Conservation (phyloP, 225 moss, liverwort and hornwort species). For the Polytrichum commune region DNA sequence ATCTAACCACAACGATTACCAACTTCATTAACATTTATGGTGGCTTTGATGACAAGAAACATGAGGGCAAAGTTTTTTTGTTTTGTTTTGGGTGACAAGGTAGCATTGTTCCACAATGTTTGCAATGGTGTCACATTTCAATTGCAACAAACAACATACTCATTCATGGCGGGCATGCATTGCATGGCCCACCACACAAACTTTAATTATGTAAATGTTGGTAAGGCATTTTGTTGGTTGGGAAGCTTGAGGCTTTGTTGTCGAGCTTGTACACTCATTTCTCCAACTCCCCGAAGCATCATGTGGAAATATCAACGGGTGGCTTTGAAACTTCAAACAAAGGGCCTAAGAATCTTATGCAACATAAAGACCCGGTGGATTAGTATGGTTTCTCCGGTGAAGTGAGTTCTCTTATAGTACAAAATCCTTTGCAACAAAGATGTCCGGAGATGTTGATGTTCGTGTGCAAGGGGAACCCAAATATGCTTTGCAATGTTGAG, state of each 20-base stretch:
- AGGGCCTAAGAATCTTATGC: not conserved
- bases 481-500: not conserved
- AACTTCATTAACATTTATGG: not conserved
- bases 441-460: not conserved
- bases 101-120: not conserved
- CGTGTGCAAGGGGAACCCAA: not conserved
- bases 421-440: not conserved
- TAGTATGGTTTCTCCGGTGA: not conserved
- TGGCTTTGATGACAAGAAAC: not conserved
- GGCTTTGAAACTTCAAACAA: not conserved
- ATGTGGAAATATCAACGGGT: not conserved
- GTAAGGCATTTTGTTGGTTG: not conserved
- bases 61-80: not conserved
- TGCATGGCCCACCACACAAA: not conserved
- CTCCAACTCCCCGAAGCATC: not conserved
- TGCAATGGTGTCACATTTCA: not conserved
- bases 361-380: not conserved
- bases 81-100: not conserved
- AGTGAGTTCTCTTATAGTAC: not conserved
- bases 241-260: not conserved
- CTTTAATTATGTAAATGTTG: not conserved
- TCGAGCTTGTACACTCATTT: not conserved
- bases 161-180: not conserved
- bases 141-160: not conserved
- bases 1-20: not conserved